phyloP scores from a whole-genome alignment of 768 basidiomycete genomes.

The Trichaptum fuscoviolaceum region DNA sequence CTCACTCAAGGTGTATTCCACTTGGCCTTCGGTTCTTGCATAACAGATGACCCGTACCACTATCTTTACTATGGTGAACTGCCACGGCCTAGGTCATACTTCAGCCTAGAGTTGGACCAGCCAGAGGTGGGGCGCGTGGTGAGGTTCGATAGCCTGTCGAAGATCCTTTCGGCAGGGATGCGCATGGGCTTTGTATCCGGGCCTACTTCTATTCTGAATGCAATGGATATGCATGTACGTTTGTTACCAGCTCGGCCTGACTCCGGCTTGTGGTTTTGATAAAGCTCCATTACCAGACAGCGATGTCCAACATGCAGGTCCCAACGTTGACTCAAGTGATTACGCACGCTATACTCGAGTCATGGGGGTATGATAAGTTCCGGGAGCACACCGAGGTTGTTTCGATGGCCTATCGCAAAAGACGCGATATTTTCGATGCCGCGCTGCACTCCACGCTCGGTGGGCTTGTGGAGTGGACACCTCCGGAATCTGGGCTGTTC shows the following conservation, averaged over 20 bases:
- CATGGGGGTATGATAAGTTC: slow-evolving; percentile 79
- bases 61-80: slow-evolving; percentile 63
- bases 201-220: slow-evolving; percentile 60
- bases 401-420: slow-evolving; percentile 63
- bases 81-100: slow-evolving; percentile 71
- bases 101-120: slow-evolving; percentile 66
- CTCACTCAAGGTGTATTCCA: too few species aligned
- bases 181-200: slow-evolving; percentile 80
- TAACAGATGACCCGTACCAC: slow-evolving; percentile 63
- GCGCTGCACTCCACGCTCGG: slow-evolving; percentile 73
- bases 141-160: slow-evolving; percentile 87
- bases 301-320: slow-evolving; percentile 60
- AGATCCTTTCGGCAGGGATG: slow-evolving; percentile 72
- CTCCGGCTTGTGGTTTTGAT: slow-evolving; percentile 2
- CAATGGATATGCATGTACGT: slow-evolving; percentile 67
- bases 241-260: slow-evolving; percentile 13
- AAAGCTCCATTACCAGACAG: slow-evolving; percentile 41
- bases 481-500: slow-evolving; percentile 83
- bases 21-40: too few species aligned
- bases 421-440: slow-evolving; percentile 71
- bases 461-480: slow-evolving; percentile 68
- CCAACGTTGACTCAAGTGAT: slow-evolving; percentile 64
- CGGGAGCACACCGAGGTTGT: slow-evolving; percentile 60
- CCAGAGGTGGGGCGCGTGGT: slow-evolving; percentile 72
- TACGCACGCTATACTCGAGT: slow-evolving; percentile 46